These are phyloP conservation scores for Cnidoscolus chayamansa DNA, from an alignment of 441 rosid genomes.

Conservation along the genomic window DNA sequence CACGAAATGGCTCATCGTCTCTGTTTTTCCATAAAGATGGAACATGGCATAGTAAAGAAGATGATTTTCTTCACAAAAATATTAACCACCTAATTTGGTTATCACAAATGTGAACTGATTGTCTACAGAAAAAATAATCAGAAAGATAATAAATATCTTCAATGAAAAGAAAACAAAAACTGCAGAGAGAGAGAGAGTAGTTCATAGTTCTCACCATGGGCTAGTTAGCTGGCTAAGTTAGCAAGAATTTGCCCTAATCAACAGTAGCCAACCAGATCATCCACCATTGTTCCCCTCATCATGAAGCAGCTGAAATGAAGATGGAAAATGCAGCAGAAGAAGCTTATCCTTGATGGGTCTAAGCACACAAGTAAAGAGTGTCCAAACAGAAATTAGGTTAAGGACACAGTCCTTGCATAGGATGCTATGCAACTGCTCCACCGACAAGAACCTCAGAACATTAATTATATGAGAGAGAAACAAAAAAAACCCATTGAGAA, in stretches of 20 bases:
- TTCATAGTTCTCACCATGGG: conserved; percentile 6
- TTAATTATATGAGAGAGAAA: conserved; percentile 14
- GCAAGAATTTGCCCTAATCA: background rate
- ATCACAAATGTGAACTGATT: background rate
- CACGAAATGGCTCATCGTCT: no score
- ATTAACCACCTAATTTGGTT: no score
- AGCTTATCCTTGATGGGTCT: conserved; percentile 4
- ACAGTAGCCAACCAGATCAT: background rate
- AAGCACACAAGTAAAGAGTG: no score
- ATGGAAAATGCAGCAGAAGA: conserved; percentile 4
- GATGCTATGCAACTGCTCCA: conserved; percentile 35
- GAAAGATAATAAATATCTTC: background rate
- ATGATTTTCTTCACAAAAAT: no score
- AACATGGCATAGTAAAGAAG: no score
- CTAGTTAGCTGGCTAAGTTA: conserved; percentile 2
- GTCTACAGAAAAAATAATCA: background rate
- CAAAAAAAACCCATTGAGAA: background rate
- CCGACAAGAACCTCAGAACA: conserved; percentile 27
- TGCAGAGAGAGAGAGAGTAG: background rate
- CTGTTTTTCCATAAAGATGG: no score
- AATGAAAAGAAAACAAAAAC: background rate
- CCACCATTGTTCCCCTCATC: background rate
- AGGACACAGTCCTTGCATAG: conserved; percentile 13
- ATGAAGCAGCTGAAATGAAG: conserved; percentile 4
- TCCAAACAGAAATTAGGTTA: background rate